Base-by-base conservation (phyloP, 2,329 filamentous ascomycete species). In the Alternaria sp. region DNA sequence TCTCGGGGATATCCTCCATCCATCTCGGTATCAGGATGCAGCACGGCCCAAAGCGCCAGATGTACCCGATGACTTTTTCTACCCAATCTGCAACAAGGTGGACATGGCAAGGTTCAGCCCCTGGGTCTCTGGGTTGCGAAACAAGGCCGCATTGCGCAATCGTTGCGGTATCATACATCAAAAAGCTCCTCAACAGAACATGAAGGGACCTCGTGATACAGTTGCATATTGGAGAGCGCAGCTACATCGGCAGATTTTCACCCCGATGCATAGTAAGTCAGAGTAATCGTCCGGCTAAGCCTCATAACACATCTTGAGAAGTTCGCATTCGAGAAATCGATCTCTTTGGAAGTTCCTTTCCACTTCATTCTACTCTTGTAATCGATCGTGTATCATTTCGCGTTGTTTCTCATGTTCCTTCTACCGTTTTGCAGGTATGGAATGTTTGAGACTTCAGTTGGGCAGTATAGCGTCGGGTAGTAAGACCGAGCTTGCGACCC, bases 301-400 rank as follows among this genome's bases (percentile, higher is more conserved):
- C 14, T 24, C 7, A 36, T 16, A 6, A 4, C 18, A 8, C 20
- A 20, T 24, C 3, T 3, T 8, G 6, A 42, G 7, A 42, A 1
- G 20, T 16, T 16, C 7, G 11, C 11, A 16, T 24, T 3, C 7
- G 2, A 42, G 6, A 24, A 7, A 24, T 1, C 11, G 7, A 6
- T 42, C 11, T 24, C 22, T 0, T 42, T 9, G 5, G 0, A 24
- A 16, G 0, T 1, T 20, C 16, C 12, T 24, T 42, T n/a, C 4
- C 7, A 7, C 42, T 24, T 49, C 46, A 3, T 48, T 34, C 3
- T n/a, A 11, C 3, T 24, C 1, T 12, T 20, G 6, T 14, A 16
- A 0, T 12, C 16, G 7, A 11, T 11, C 36, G 8, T 36, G 14
- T 26, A 8, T 26, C 2, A 3, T 22, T 7, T 24, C 2, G 1